phyloP scores from a whole-genome alignment of 306 rosid genomes.

The Begonia fuchsioides region DNA sequence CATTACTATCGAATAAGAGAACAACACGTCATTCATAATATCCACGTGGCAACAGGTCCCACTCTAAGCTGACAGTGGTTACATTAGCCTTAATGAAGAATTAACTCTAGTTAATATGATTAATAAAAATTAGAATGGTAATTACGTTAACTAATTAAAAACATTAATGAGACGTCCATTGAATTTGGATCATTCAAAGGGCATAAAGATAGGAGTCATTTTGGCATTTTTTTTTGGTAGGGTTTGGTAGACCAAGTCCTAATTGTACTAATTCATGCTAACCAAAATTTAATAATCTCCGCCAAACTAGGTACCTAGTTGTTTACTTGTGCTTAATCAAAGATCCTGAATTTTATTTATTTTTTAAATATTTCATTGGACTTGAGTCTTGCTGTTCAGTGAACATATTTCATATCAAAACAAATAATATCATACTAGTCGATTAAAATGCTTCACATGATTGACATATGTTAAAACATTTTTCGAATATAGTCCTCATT shows the following conservation, averaged over 20 bases:
- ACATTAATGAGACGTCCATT: constrained; percentile 10
- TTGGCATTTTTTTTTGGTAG: constrained; percentile 50
- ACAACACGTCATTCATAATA: not conserved
- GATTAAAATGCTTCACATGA: no score
- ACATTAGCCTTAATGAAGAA: not conserved
- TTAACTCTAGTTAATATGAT: not conserved
- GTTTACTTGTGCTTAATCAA: no score
- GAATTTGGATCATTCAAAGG: constrained; percentile 57
- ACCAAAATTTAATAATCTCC: constrained; percentile 5
- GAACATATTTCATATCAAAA: no score
- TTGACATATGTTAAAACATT: no score
- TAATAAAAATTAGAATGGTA: not conserved
- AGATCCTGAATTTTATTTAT: no score
- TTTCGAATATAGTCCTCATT: no score
- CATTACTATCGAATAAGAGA: no score
- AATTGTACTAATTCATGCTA: constrained; percentile 1
- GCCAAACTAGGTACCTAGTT: no score
- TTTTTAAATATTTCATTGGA: no score
- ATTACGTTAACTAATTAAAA: not conserved
- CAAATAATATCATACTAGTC: no score
- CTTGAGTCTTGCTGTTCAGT: no score
- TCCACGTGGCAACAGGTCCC: not conserved
- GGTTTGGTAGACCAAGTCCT: constrained; percentile 60
- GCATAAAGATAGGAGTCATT: constrained; percentile 25
- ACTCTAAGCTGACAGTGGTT: not conserved